Evolutionary conservation across 371 early-diverging fungal species (phyloP).

Genomic region (Mortierella sp.): DNA sequence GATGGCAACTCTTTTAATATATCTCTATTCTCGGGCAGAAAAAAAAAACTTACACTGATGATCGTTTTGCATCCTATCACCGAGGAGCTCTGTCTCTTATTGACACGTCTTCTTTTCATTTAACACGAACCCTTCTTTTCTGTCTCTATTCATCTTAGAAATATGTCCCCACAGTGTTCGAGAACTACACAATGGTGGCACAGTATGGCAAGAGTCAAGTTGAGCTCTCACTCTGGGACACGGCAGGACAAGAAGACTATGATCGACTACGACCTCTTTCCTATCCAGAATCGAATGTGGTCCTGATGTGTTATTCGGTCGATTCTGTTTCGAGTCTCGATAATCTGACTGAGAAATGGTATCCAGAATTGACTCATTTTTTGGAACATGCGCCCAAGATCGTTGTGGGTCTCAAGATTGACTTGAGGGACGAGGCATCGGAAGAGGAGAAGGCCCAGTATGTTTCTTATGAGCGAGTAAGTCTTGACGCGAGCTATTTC

Average conservation of each 20-base stretch:
- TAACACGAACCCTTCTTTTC: background rate
- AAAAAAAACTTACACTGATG: no score
- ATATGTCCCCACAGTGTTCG: slow-evolving; percentile 82
- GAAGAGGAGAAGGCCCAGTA: slow-evolving; percentile 31
- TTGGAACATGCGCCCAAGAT: slow-evolving; percentile 86
- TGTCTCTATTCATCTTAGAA: slow-evolving; percentile 35
- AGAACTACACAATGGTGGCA: slow-evolving; percentile 64
- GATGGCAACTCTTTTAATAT: no score
- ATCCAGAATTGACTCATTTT: slow-evolving; percentile 88
- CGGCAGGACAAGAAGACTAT: slow-evolving; percentile 90
- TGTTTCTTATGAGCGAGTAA: slow-evolving; percentile 57
- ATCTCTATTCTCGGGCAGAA: no score
- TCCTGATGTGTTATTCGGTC: slow-evolving; percentile 85
- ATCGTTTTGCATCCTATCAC: no score
- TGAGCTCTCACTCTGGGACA: slow-evolving; percentile 71
- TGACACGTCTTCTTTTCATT: background rate
- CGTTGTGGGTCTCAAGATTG: slow-evolving; percentile 90
- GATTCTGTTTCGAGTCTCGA: slow-evolving; percentile 85
- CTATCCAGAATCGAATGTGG: slow-evolving; percentile 90
- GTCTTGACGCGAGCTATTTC: background rate
- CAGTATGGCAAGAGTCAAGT: slow-evolving; percentile 60
- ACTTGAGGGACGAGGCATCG: slow-evolving; percentile 69
- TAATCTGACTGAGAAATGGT: slow-evolving; percentile 85
- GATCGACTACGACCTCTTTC: slow-evolving; percentile 89
- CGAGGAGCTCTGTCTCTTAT: no score